Percentiles rank a stretch among this genome's conserved stretches.
phyloP scores from a whole-genome alignment of 306 rosid genomes.

The Sophora flavescens region DNA sequence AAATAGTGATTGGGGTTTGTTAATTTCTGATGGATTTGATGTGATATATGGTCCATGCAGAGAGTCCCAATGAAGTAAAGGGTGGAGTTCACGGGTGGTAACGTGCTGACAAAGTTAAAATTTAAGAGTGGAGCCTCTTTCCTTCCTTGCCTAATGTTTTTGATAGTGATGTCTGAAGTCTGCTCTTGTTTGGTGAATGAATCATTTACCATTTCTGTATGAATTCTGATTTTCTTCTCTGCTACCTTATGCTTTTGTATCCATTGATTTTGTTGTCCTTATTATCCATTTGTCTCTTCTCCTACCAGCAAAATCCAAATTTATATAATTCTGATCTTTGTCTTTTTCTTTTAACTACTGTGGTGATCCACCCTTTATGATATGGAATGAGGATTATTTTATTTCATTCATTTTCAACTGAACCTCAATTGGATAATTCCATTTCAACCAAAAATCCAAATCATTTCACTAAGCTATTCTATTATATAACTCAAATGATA shows the following conservation, averaged over 20 bases:
- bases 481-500: too few relatives aligned
- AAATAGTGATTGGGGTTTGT: too few relatives aligned
- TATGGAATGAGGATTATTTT: too few relatives aligned
- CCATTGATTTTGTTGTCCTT: not conserved
- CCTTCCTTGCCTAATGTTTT: not conserved
- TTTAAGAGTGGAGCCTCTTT: not conserved
- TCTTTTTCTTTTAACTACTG: too few relatives aligned
- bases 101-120: not conserved
- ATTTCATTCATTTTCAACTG: too few relatives aligned
- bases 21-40: constrained; percentile 9
- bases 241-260: not conserved
- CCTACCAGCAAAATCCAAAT: too few relatives aligned
- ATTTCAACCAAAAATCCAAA: too few relatives aligned
- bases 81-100: constrained; percentile 27
- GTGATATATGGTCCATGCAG: constrained; percentile 42
- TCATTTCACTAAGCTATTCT: too few relatives aligned
- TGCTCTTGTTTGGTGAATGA: not conserved
- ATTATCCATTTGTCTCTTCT: too few relatives aligned
- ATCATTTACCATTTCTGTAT: not conserved
- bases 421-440: too few relatives aligned
- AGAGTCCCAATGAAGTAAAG: not conserved
- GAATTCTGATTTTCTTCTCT: not conserved
- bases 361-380: too few relatives aligned
- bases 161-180: constrained; percentile 41
- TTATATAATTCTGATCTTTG: too few relatives aligned